Conservation (phyloP, 257 asterid genomes). For the Ajuga chamaepitys region DNA sequence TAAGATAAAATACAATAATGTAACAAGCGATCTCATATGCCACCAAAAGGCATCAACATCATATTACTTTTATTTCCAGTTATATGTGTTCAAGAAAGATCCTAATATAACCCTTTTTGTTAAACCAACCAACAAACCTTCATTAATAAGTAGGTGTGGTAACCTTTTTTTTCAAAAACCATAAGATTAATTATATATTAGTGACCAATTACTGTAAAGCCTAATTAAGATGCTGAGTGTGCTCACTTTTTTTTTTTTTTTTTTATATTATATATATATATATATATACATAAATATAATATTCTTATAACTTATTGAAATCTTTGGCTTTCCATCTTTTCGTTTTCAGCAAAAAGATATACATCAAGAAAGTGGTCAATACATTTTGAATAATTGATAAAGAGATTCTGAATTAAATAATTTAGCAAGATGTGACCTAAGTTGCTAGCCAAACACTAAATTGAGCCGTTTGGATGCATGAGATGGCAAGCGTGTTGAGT, state of each 20-base stretch:
- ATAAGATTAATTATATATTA: too few relatives aligned
- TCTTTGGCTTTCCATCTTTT: background rate
- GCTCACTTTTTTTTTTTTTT: background rate
- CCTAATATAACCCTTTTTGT: too few relatives aligned
- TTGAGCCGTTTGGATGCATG: conserved; percentile 11
- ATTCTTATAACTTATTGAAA: background rate
- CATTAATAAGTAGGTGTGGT: too few relatives aligned
- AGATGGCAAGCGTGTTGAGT: conserved; percentile 4
- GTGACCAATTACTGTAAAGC: background rate
- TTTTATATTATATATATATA: too few relatives aligned
- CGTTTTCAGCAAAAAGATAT: conserved; percentile 20
- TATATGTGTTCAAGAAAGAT: background rate
- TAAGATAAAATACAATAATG: too few relatives aligned
- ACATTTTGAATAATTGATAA: conserved; percentile 12
- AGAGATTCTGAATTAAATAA: conserved; percentile 1
- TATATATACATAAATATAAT: too few relatives aligned
- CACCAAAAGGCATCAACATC: background rate
- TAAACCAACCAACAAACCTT: too few relatives aligned
- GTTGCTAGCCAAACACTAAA: background rate
- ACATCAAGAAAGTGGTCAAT: conserved; percentile 22
- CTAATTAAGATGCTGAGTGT: background rate
- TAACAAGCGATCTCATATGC: too few relatives aligned
- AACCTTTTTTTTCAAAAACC: too few relatives aligned
- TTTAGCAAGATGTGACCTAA: conserved; percentile 2
- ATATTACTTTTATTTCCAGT: background rate